phyloP scores from a whole-genome alignment of 768 basidiomycete genomes.

The Dentipellis sp. region DNA sequence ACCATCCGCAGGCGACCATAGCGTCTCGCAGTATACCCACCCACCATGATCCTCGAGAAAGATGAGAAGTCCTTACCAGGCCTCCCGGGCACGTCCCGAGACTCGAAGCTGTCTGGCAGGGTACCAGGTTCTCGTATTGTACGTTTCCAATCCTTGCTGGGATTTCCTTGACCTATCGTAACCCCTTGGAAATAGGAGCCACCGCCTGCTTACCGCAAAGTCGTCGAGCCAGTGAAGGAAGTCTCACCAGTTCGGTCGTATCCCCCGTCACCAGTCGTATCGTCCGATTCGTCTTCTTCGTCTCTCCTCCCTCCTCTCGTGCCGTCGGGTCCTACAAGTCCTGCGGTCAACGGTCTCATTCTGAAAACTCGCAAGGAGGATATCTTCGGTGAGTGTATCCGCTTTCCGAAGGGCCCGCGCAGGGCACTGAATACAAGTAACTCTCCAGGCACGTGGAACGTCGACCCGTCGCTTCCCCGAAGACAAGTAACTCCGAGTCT shows the following conservation, averaged over 20 bases:
- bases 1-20: background rate
- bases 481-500: background rate
- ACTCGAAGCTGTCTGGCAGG: background rate
- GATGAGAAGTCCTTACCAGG: background rate
- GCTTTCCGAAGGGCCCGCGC: too few species aligned
- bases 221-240: background rate
- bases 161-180: background rate
- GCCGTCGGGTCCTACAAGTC: background rate
- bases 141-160: background rate
- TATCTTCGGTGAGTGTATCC: background rate
- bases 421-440: background rate
- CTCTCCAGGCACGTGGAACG: background rate
- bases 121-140: background rate
- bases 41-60: background rate
- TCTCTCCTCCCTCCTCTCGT: background rate
- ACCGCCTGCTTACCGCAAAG: background rate
- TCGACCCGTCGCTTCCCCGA: background rate
- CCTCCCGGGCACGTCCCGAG: background rate
- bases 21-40: background rate
- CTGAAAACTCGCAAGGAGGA: background rate
- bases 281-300: background rate
- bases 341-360: background rate
- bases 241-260: background rate
- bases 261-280: background rate
- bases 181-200: background rate